A percentile compares a stretch with the other conserved stretches of the same genome.
These are phyloP conservation scores for Claviceps sorghi DNA, from an alignment of 2,329 filamentous ascomycete species.

Conservation along the genomic window DNA sequence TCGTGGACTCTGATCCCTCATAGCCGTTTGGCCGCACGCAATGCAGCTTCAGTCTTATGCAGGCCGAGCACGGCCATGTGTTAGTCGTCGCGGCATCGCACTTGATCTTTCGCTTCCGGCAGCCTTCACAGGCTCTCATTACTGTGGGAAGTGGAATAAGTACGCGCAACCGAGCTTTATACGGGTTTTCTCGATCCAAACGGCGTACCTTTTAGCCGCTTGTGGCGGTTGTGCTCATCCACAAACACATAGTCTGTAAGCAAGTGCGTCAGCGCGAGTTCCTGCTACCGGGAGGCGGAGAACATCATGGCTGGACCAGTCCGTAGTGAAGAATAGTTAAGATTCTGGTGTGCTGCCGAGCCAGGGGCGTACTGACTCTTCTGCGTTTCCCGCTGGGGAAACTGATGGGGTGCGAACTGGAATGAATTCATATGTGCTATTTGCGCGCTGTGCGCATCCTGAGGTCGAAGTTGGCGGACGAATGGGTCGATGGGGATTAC, in stretches of 20 bases:
- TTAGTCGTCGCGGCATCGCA: constrained; percentile 96
- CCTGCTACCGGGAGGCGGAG: neutral
- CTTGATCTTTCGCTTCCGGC: constrained; percentile 89
- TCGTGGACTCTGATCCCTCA: constrained; percentile 29
- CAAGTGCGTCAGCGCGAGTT: neutral
- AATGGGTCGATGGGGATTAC: constrained; percentile 48
- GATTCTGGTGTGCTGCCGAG: neutral
- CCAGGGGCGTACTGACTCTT: constrained; percentile 49
- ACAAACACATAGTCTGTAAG: constrained; percentile 83
- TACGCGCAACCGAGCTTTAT: neutral
- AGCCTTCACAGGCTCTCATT: constrained; percentile 95
- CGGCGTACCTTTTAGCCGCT: constrained; percentile 73
- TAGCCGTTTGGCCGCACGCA: constrained; percentile 79
- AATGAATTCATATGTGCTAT: constrained; percentile 50
- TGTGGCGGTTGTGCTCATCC: constrained; percentile 96
- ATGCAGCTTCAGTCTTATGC: constrained; percentile 78
- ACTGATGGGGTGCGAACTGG: constrained; percentile 53
- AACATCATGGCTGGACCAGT: neutral
- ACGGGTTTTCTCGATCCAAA: too few species aligned
- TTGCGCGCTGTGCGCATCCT: constrained; percentile 36
- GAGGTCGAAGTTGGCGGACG: constrained; percentile 48
- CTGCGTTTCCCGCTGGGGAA: constrained; percentile 52
- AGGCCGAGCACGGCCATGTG: constrained; percentile 93
- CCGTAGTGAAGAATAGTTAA: constrained; percentile 7
- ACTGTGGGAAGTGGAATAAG: constrained; percentile 34